Evolutionary conservation across 2,329 filamentous ascomycete genomes (phyloP), one percentile per base, ranked within the genome.

Genomic region (Colletotrichum sp.): DNA sequence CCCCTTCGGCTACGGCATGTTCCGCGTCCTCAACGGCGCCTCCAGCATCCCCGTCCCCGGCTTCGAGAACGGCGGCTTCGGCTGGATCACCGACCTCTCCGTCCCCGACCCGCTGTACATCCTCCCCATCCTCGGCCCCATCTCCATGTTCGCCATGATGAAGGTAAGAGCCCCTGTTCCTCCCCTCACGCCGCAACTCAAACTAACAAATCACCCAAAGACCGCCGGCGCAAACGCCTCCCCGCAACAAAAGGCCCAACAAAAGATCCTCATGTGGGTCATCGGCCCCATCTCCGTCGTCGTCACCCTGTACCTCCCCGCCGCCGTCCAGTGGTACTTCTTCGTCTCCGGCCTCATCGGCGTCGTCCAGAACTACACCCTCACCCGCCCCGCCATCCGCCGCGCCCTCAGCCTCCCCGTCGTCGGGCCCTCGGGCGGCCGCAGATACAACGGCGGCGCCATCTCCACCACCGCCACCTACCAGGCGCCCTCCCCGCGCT

Each of bases 71-170:
- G 94, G 94, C 36, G 93, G 94, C 4, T 85, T 93, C 43, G 85
- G 93, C 55, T 99, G 97, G 97, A 91, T 99, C 79, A 85, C 87
- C 3, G 94, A 99, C 83, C 85, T 99, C 77, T 93, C 95, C 0
- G 82, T 92, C 26, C 84, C 91, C 3, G 97, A 99, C 84, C 96
- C 97, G 0, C 93, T 89, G 80, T 96, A 91, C 79, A 83, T 97
- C 55, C 86, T 99, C 36, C 97, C 97, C 3, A 77, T 92, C 4
- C 73, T 89, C 2, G 92, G 92, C 5, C 89, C 92, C 2, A 83
- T 82, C 9, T 81, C 92, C 70, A 89, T 94, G 83, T 90, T 89
- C 78, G 79, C 87, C 32, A 89, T 92, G 67, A 85, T 95, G 72
- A 88, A 87, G 72, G 89, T 90, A 82, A 21, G 12, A 13, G 1